These are phyloP conservation scores for Fraxinus sp. DNA, from an alignment of 305 asterid species.

Conservation along the genomic window DNA sequence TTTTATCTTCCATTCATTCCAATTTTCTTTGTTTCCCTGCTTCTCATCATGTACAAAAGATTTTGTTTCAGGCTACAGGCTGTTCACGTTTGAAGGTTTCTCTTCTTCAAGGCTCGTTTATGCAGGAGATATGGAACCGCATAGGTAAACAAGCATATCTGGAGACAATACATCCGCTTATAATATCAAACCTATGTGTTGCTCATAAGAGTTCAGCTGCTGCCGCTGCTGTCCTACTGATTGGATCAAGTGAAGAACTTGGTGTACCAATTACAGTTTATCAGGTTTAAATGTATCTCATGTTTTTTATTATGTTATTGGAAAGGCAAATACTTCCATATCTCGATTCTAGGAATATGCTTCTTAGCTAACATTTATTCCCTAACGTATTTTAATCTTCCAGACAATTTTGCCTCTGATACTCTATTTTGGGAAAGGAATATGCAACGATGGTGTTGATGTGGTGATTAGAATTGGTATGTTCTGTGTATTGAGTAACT, in stretches of 20 bases:
- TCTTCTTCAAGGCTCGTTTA: constrained; percentile 98
- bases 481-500: constrained; percentile 23
- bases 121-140: constrained; percentile 80
- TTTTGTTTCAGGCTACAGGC: constrained; percentile 64
- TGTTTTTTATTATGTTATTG: constrained; percentile 13
- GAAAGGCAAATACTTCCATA: constrained; percentile 2
- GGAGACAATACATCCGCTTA: constrained; percentile 76
- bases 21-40: constrained; percentile 17
- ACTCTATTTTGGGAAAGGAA: constrained; percentile 92
- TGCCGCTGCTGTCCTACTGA: constrained; percentile 88
- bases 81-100: constrained; percentile 89
- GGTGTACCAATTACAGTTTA: constrained; percentile 91
- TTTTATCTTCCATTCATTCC: constrained; percentile 16
- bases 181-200: constrained; percentile 73
- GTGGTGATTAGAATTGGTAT: constrained; percentile 88
- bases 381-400: constrained; percentile 25
- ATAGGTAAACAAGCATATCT: constrained; percentile 83
- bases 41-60: constrained; percentile 26
- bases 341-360: not conserved
- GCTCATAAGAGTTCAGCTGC: constrained; percentile 69
- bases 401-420: constrained; percentile 93
- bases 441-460: constrained; percentile 82
- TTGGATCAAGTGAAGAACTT: constrained; percentile 96
- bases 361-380: constrained; percentile 16
- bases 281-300: constrained; percentile 56